Conservation (phyloP, 345 rosid genomes). For the thale cress (Arabidopsis thaliana) region TAIR10.1 NC_003076.8:13481001-13481500, state of each 20-base stretch:
- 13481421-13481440: slow-evolving; percentile 34
- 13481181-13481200: slow-evolving; percentile 17
- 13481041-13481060: slow-evolving; percentile 56
- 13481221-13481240: slow-evolving; percentile 8
- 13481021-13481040: slow-evolving; percentile 68
- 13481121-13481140: slow-evolving; percentile 87
- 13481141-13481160: slow-evolving; percentile 83
- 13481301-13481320: not conserved
- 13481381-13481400: not conserved
- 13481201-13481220: not conserved
- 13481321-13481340: not conserved
- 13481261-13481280: not conserved
- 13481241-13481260: not conserved
- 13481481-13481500: slow-evolving; percentile 64
- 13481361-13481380: not conserved
- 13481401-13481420: not conserved
- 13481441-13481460: slow-evolving; percentile 77
- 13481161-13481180: slow-evolving; percentile 54
- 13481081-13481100: slow-evolving; percentile 63
- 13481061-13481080: slow-evolving; percentile 69
- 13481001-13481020: slow-evolving; percentile 67
- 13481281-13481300: slow-evolving; percentile 7
- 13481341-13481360: slow-evolving; percentile 5
- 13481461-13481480: slow-evolving; percentile 66
- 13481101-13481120: slow-evolving; percentile 67